These are phyloP conservation scores for Arthrobotrys conoides DNA, from an alignment of 2,329 filamentous ascomycete genomes.

Conservation along the genomic window DNA sequence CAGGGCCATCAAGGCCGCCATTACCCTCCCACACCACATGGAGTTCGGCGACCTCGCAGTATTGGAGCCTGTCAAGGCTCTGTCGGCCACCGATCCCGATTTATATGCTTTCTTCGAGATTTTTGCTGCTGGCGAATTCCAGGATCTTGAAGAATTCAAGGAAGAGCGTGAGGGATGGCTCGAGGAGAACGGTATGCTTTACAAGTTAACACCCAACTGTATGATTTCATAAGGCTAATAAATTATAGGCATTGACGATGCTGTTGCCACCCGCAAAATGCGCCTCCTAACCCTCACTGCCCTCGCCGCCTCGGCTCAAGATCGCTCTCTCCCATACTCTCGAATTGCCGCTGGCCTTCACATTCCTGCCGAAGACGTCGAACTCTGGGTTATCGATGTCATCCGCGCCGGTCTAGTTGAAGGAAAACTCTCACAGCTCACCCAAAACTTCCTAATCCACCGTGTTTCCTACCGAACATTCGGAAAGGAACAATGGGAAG, in stretches of 20 bases:
- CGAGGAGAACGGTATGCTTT: slow-evolving; percentile 77
- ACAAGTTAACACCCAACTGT: not conserved
- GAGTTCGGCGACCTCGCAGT: slow-evolving; percentile 81
- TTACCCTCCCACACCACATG: slow-evolving; percentile 77
- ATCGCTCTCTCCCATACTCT: slow-evolving; percentile 88
- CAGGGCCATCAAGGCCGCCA: slow-evolving; percentile 77
- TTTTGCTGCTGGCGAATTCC: slow-evolving; percentile 92
- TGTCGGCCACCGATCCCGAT: slow-evolving; percentile 84
- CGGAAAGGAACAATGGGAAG: slow-evolving; percentile 97
- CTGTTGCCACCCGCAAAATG: slow-evolving; percentile 91
- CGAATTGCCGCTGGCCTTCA: slow-evolving; percentile 87
- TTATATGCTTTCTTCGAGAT: slow-evolving; percentile 95
- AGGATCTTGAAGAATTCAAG: slow-evolving; percentile 96
- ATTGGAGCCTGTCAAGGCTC: slow-evolving; percentile 84
- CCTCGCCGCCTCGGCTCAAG: slow-evolving; percentile 84
- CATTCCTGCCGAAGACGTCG: slow-evolving; percentile 85
- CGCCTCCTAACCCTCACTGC: slow-evolving; percentile 93
- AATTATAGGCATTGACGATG: slow-evolving; percentile 71
- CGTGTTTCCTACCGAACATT: slow-evolving; percentile 97
- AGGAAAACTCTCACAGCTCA: slow-evolving; percentile 94
- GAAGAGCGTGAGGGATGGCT: slow-evolving; percentile 90
- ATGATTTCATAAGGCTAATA: slow-evolving; percentile 2
- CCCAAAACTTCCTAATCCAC: slow-evolving; percentile 94
- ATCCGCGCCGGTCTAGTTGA: slow-evolving; percentile 96
- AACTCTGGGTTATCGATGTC: slow-evolving; percentile 99